Conservation (phyloP, 2,329 filamentous ascomycete genomes). For the Zymoseptoria ardabiliae region DNA sequence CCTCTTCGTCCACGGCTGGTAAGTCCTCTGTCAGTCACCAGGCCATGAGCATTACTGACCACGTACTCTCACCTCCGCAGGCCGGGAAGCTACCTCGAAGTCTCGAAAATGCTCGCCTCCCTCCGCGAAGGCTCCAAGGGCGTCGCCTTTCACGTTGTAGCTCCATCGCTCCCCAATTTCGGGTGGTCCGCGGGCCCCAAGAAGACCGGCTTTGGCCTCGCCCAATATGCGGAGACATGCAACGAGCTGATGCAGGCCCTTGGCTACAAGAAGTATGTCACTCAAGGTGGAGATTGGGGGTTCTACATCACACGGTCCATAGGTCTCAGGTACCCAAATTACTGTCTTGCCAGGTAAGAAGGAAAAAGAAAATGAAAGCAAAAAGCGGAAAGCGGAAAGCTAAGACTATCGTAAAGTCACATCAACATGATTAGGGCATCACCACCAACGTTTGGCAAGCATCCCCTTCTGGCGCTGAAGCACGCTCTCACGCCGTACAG, state of each 20-base stretch:
- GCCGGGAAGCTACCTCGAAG: conserved; percentile 63
- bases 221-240: conserved; percentile 49
- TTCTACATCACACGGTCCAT: conserved; percentile 54
- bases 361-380: no score
- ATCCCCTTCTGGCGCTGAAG: conserved; percentile 52
- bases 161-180: conserved; percentile 58
- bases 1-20: conserved; percentile 58
- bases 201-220: conserved; percentile 41
- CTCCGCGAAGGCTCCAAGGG: conserved; percentile 32
- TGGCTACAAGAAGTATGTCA: conserved; percentile 52
- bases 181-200: conserved; percentile 59
- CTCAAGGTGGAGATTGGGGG: conserved; percentile 46
- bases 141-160: conserved; percentile 57
- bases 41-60: neutral
- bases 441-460: conserved; percentile 47
- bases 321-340: conserved; percentile 49
- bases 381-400: no score
- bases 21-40: neutral
- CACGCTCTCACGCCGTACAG: conserved; percentile 50
- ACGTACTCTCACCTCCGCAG: neutral
- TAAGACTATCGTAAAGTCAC: no score
- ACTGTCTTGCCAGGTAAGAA: neutral
- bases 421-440: conserved; percentile 1
- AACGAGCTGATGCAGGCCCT: conserved; percentile 54
- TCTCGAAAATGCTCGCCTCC: conserved; percentile 50